phyloP scores from a whole-genome alignment of 2,329 filamentous ascomycete genomes.

The Drechslerella coelobrocha region DNA sequence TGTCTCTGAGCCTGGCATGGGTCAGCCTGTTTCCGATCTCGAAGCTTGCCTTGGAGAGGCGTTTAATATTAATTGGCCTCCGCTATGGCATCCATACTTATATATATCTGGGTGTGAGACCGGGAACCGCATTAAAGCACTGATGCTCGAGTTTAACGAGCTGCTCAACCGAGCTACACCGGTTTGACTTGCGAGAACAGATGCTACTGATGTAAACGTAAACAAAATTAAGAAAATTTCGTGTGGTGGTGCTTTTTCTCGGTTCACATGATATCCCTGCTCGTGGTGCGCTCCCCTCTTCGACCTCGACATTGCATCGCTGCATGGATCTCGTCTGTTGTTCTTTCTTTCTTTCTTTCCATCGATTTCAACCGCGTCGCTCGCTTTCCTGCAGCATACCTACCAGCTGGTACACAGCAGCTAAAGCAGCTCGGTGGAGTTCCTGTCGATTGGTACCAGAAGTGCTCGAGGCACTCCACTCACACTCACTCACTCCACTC shows the following conservation, averaged over 20 bases:
- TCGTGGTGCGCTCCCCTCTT: neutral
- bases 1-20: neutral
- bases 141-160: too few relatives aligned
- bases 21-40: neutral
- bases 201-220: conserved; percentile 1
- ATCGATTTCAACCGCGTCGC: conserved; percentile 4
- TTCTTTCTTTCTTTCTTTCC: conserved; percentile 1
- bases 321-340: neutral
- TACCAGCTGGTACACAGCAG: too few relatives aligned
- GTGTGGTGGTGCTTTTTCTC: neutral
- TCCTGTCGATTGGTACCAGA: neutral
- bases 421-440: neutral
- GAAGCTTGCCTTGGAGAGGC: neutral
- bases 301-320: neutral
- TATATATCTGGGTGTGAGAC: too few relatives aligned
- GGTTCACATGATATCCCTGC: conserved; percentile 4
- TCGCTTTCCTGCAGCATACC: neutral
- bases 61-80: neutral
- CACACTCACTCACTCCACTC: neutral
- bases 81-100: too few relatives aligned
- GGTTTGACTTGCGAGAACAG: too few relatives aligned
- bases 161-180: too few relatives aligned
- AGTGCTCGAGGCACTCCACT: neutral
- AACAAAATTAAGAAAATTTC: neutral
- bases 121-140: neutral